Base-by-base conservation (phyloP, 306 rosid species). In the Echinosophora koreensis region DNA sequence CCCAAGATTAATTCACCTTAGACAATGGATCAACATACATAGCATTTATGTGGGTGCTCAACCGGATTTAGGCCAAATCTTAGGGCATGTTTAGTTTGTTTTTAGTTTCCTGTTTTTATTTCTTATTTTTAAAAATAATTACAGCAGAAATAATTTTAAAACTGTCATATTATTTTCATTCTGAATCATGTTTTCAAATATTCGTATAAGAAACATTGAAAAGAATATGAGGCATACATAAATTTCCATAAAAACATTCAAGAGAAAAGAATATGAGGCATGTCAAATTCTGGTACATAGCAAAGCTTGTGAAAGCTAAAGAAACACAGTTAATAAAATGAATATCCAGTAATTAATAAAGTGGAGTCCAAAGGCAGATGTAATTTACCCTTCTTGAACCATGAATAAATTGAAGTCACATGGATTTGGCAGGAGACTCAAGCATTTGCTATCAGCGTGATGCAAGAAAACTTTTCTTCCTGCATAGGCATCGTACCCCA, bases 391-490 rank as follows among this genome's bases (percentile, higher is more conserved):
- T 0, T 92, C 87, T 80, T 93, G 97, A 67, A 93, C 98, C 93
- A 89, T 87, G 85, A 91, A 93, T n/a, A 93, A 82, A 81, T 91
- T 93, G 57, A 89, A 91, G 86, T 93, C 98, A 3, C 90, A 18
- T 4, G 96, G 95, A 86, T 93, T 93, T 44, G 97, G 93, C 72
- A 89, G 67, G 50, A 88, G 83, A 74, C 97, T 86, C 90, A 93
- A 83, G 95, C 97, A 93, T 87, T 88, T 91, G 67, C 90, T 84
- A 60, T 91, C 98, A 77, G 91, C 76, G 71, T 89, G 90, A 83
- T 89, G 91, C 85, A 39, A 87, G 83, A 83, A 93, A 42, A 86
- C 88, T 69, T 81, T 78, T 71, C 74, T 88, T 80, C 89, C 90
- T 10, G 52, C 84, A 27, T 46, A 60, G 44, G 69, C 87, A 61